Evolutionary conservation across 1,284 basidiomycete species (phyloP).

Genomic region (Malassezia caprae): DNA sequence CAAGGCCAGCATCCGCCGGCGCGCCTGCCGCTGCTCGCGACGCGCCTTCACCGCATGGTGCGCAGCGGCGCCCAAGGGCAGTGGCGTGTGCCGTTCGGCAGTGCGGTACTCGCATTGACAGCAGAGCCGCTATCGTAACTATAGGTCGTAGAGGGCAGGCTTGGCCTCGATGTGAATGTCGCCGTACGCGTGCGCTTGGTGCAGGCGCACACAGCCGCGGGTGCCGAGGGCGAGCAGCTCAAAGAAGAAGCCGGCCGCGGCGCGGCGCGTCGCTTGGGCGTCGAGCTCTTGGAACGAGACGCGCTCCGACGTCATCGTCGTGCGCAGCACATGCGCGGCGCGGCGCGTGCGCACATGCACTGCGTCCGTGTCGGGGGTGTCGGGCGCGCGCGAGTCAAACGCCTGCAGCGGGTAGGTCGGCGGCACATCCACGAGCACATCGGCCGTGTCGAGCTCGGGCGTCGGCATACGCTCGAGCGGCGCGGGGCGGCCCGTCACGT

Average conservation of each 20-base stretch:
- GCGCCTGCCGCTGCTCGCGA: conserved; percentile 11
- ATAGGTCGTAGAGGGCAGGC: conserved; percentile 57
- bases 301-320: conserved; percentile 18
- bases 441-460: conserved; percentile 56
- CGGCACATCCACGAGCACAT: conserved; percentile 54
- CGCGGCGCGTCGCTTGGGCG: conserved; percentile 73
- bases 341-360: conserved; percentile 48
- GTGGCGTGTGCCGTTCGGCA: conserved; percentile 13
- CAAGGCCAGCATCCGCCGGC: neutral
- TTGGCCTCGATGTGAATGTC: conserved; percentile 77
- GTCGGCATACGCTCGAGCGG: conserved; percentile 33
- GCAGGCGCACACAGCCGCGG: conserved; percentile 71
- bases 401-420: conserved; percentile 68
- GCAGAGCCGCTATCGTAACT: neutral
- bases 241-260: conserved; percentile 92
- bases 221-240: conserved; percentile 88
- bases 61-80: neutral
- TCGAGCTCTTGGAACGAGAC: conserved; percentile 64
- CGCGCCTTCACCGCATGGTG: conserved; percentile 9
- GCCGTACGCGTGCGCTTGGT: conserved; percentile 62
- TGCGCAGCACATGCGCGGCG: conserved; percentile 30
- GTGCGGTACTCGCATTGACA: neutral
- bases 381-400: conserved; percentile 60
- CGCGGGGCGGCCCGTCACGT: conserved; percentile 23
- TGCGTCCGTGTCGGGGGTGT: conserved; percentile 39